Evolutionary conservation across 2,329 filamentous ascomycete genomes (phyloP), one percentile per base, ranked within the genome.

Genomic region (Botrytis elliptica): DNA sequence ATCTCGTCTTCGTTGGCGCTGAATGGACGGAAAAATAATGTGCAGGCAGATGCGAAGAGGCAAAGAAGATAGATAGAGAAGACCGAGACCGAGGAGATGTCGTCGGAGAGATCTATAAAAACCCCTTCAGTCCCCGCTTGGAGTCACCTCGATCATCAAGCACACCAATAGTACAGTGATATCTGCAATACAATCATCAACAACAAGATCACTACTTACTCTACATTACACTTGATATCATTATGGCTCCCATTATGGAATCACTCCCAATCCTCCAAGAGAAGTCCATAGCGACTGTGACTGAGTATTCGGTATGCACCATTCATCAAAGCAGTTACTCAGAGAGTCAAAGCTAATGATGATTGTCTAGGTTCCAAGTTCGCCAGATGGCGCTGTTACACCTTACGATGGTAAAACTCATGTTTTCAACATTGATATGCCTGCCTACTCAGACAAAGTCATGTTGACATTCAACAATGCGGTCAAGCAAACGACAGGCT

Each of bases 361-460:
- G 68, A 64, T 38, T 38, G 4, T 25, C 33, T 36, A 71, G 69
- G 7, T 40, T 64, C 44, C 57, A 36, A 52, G 25, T 4, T 64
- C 69, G 8, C 69, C 44, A 18, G 59, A 40, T 22, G 59, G 55
- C 18, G n/a, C 69, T 64, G 57, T 64, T 29, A 52, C 44, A n/a
- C 55, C 57, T 46, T 70, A 60, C 36, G 55, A 70, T n/a, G 55
- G 67, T 40, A 70, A 44, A 36, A 70, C 67, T 33, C 67, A 62
- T 42, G 40, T 60, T 25, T 62, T 62, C 67, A 70, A 59, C 67
- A 70, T 70, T 22, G 67, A 70, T 25, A 62, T 70, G 67, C 67
- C 67, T 33, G 55, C 67, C 55, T 38, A 71, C 70, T 55, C 70
- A 57, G 52, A 71, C 59, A 71, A 65, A 70, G 67, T 70, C 25